Conservation (phyloP, 2,329 filamentous ascomycete genomes). For the Alternaria conjuncta region DNA sequence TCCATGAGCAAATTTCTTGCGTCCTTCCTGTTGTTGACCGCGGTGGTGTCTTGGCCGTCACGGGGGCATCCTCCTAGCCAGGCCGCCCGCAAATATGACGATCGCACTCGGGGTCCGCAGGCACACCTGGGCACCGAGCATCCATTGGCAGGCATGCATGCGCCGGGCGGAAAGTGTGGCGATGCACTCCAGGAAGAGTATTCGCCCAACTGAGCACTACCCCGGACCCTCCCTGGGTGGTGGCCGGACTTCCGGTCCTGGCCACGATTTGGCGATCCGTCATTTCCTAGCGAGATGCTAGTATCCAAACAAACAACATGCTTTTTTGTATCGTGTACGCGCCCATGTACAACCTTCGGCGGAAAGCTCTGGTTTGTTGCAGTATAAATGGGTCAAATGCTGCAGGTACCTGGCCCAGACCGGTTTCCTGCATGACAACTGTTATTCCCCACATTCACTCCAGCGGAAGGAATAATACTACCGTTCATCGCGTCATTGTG, state of each 20-base stretch:
- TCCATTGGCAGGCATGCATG: constrained; percentile 6
- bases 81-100: not conserved
- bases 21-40: not conserved
- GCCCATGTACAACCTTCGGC: not conserved
- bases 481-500: constrained; percentile 3
- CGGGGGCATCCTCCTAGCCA: not conserved
- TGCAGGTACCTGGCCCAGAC: constrained; percentile 1
- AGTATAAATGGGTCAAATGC: not conserved
- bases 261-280: not conserved
- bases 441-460: not conserved
- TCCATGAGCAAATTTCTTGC: not conserved
- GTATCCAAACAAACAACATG: constrained; percentile 6
- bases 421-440: constrained; percentile 5
- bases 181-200: constrained; percentile 2
- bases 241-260: not conserved
- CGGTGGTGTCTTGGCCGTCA: not conserved
- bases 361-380: not conserved
- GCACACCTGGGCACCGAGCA: not conserved
- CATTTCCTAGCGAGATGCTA: constrained; percentile 6
- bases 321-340: constrained; percentile 9
- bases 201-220: not conserved
- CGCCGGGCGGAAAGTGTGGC: not conserved
- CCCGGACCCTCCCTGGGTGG: not conserved
- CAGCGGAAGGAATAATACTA: not conserved
- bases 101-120: not conserved